A percentile compares a stretch with the other conserved stretches of the same genome.
Conservation (phyloP, 1,284 basidiomycete genomes). For the Inonotus obliquus region DNA sequence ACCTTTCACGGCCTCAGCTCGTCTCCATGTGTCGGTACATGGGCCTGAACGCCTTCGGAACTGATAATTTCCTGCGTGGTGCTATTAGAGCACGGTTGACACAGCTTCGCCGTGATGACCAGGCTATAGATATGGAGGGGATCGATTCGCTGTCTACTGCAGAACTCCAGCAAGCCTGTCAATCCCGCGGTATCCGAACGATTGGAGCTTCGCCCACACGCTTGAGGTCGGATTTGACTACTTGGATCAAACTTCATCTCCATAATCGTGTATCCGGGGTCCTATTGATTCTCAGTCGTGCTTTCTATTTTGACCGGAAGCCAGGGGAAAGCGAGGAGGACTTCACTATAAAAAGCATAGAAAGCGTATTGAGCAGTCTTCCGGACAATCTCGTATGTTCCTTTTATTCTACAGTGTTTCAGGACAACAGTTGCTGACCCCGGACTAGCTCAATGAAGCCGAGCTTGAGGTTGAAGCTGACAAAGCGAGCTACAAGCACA, state of each 20-base stretch:
- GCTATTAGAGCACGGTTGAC: conserved; percentile 85
- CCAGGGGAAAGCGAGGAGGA: conserved; percentile 72
- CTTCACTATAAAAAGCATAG: conserved; percentile 69
- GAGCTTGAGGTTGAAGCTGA: conserved; percentile 95
- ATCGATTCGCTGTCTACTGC: conserved; percentile 86
- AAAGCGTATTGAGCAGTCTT: conserved; percentile 87
- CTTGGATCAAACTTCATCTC: conserved; percentile 94
- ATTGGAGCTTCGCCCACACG: conserved; percentile 78
- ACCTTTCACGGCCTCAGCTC: conserved; percentile 93
- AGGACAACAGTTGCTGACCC: conserved; percentile 14
- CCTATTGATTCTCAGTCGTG: conserved; percentile 86
- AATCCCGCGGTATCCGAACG: conserved; percentile 91
- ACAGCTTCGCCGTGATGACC: conserved; percentile 88
- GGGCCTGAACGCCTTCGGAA: conserved; percentile 98
- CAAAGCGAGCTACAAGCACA: conserved; percentile 94
- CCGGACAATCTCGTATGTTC: conserved; percentile 87
- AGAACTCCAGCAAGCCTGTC: conserved; percentile 91
- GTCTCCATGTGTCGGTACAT: conserved; percentile 98
- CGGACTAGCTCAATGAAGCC: conserved; percentile 83
- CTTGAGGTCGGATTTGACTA: conserved; percentile 83
- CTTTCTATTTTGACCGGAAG: conserved; percentile 89
- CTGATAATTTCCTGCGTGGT: conserved; percentile 96
- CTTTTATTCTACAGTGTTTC: conserved; percentile 2
- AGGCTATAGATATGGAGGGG: conserved; percentile 87
- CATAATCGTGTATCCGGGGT: conserved; percentile 90